These are phyloP conservation scores for Peterozyma toletana DNA, from an alignment of 805 yeast genomes.

Conservation along the genomic window DNA sequence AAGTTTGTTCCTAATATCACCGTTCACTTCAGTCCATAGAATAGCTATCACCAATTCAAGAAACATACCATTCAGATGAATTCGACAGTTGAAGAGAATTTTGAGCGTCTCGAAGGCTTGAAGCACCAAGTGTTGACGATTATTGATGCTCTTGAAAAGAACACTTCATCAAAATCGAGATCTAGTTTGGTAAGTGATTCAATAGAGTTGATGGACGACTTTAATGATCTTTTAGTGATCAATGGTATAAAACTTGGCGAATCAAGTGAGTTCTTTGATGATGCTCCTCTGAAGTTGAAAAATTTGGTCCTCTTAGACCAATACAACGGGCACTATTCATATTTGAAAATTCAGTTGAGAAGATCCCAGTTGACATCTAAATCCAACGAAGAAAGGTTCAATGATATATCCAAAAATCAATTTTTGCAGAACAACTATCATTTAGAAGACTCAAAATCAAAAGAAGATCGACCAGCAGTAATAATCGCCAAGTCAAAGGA, in stretches of 20 bases:
- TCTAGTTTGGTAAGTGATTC: constrained; percentile 26
- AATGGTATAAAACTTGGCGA: constrained; percentile 2
- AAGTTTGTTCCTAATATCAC: too few relatives aligned
- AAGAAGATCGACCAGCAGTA: too few relatives aligned
- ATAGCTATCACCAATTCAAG: too few relatives aligned
- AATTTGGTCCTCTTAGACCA: background rate
- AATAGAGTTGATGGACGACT: constrained; percentile 29
- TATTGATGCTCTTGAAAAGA: background rate
- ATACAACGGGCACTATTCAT: constrained; percentile 15
- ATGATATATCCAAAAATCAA: constrained; percentile 3
- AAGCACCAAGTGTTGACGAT: constrained; percentile 1
- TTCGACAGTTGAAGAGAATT: constrained; percentile 1
- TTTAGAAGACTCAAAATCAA: background rate
- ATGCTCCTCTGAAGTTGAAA: background rate
- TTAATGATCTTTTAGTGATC: constrained; percentile 29
- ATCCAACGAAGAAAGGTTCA: constrained; percentile 10
- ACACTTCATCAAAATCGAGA: background rate
- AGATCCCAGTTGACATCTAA: constrained; percentile 18
- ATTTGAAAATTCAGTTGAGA: constrained; percentile 19
- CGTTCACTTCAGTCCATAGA: too few relatives aligned
- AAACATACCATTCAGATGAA: constrained; percentile 3
- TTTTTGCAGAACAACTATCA: constrained; percentile 6
- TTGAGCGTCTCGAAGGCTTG: background rate
- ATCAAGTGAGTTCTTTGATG: background rate
- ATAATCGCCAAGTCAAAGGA: constrained; percentile 15